Evolutionary conservation across 768 basidiomycete species (phyloP).

Genomic region (Xerocomus potaroensis): DNA sequence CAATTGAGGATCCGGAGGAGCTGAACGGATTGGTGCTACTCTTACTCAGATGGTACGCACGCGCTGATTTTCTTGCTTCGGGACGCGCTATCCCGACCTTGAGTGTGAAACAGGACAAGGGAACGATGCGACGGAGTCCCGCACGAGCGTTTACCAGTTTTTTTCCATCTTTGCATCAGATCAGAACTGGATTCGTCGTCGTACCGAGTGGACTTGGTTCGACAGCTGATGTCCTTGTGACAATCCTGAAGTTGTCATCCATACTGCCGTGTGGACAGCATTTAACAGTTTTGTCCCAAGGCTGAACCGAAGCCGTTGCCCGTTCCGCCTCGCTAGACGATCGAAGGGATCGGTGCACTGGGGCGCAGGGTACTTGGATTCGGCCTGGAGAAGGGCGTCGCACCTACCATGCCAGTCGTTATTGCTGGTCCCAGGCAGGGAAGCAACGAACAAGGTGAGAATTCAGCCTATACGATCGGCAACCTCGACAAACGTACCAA

Average conservation of each 20-base stretch:
- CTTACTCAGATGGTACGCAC: constrained; percentile 78
- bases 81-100: too few relatives aligned
- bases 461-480: constrained; percentile 94
- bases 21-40: constrained; percentile 86
- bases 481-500: constrained; percentile 89
- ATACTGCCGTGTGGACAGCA: constrained; percentile 77
- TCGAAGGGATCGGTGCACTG: constrained; percentile 79
- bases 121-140: constrained; percentile 60
- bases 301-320: constrained; percentile 90
- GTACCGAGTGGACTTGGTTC: constrained; percentile 93
- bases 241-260: constrained; percentile 68
- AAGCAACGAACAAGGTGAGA: constrained; percentile 91
- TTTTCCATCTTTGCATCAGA: constrained; percentile 81
- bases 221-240: constrained; percentile 80
- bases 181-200: constrained; percentile 76
- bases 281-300: constrained; percentile 89
- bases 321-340: constrained; percentile 80
- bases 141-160: constrained; percentile 74
- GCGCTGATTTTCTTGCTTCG: too few relatives aligned
- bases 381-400: constrained; percentile 76
- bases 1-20: constrained; percentile 83
- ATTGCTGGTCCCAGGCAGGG: constrained; percentile 92
- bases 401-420: constrained; percentile 80
- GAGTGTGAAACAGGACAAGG: constrained; percentile 85
- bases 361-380: constrained; percentile 82